Percentiles rank a stretch among this genome's conserved stretches.
Conservation (phyloP, 495 filamentous ascomycete genomes). For the Arthonia radiata region DNA sequence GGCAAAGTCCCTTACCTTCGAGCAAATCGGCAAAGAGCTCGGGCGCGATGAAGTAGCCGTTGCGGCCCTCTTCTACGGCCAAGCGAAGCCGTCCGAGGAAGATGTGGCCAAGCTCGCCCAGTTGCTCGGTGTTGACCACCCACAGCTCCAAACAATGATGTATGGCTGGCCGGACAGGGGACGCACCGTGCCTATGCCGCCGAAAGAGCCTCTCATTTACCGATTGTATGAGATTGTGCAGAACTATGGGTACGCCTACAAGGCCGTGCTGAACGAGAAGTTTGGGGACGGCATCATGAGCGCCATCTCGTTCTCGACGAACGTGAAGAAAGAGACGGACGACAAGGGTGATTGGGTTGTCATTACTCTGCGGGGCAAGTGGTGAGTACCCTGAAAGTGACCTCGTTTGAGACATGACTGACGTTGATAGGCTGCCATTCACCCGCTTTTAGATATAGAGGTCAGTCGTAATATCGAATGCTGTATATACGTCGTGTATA, state of each 20-base stretch:
- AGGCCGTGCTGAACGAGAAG: constrained; percentile 93
- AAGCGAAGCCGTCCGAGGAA: constrained; percentile 52
- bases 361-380: constrained; percentile 85
- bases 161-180: constrained; percentile 33
- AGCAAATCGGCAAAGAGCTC: constrained; percentile 47
- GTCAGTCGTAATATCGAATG: no score
- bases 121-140: constrained; percentile 36
- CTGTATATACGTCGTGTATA: no score
- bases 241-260: constrained; percentile 95
- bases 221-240: constrained; percentile 89
- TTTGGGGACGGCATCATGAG: constrained; percentile 99
- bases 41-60: constrained; percentile 74
- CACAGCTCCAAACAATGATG: constrained; percentile 2
- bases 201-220: constrained; percentile 82
- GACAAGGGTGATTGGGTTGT: constrained; percentile 63
- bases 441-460: constrained; percentile 31
- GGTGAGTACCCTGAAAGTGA: constrained; percentile 31
- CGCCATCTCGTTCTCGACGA: constrained; percentile 77
- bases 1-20: constrained; percentile 48
- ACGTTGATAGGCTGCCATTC: constrained; percentile 36
- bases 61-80: constrained; percentile 88
- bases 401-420: constrained; percentile 3
- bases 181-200: constrained; percentile 71
- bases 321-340: constrained; percentile 90
- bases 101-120: constrained; percentile 50